Percentiles rank a stretch among this genome's conserved stretches.
Evolutionary conservation across 2,329 filamentous ascomycete genomes (phyloP).

Genomic region (Trichoderma oligosporum): DNA sequence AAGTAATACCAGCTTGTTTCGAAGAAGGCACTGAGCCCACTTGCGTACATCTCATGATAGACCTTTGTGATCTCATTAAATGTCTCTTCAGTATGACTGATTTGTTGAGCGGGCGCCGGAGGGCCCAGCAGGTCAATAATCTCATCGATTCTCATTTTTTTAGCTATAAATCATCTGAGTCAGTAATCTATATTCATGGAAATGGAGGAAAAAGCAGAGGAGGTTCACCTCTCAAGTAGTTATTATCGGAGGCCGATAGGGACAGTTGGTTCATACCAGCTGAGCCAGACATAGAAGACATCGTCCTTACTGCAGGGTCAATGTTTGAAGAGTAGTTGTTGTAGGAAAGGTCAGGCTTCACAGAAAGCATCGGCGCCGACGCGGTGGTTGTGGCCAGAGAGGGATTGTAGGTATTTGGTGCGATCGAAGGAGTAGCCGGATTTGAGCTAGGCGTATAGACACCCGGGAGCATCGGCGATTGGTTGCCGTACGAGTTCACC

Average conservation of each 20-base stretch:
- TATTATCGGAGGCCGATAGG: slow-evolving; percentile 27
- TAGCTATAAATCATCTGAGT: slow-evolving; percentile 29
- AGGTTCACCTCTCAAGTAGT: slow-evolving; percentile 49
- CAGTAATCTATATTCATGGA: slow-evolving; percentile 4
- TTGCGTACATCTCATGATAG: slow-evolving; percentile 72
- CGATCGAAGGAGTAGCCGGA: slow-evolving; percentile 29
- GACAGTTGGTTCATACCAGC: slow-evolving; percentile 30
- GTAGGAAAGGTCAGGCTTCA: slow-evolving; percentile 42
- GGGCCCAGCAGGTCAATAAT: slow-evolving; percentile 62
- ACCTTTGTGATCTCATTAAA: slow-evolving; percentile 66
- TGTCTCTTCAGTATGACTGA: slow-evolving; percentile 48
- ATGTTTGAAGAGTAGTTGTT: slow-evolving; percentile 57
- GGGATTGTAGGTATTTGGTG: slow-evolving; percentile 31
- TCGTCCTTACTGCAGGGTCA: slow-evolving; percentile 61
- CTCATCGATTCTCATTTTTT: slow-evolving; percentile 67
- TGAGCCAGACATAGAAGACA: slow-evolving; percentile 25
- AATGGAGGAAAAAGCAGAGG: slow-evolving; percentile 23
- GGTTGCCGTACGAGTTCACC: slow-evolving; percentile 44
- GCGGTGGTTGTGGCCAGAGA: slow-evolving; percentile 27
- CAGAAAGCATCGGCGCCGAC: slow-evolving; percentile 29
- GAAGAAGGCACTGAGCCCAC: slow-evolving; percentile 69
- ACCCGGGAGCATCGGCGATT: slow-evolving; percentile 43
- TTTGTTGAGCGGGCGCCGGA: slow-evolving; percentile 52
- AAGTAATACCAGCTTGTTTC: slow-evolving; percentile 79
- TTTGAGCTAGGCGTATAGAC: slow-evolving; percentile 38